Conservation (phyloP, 108 stramenopile genomes). For the Mayamaea pseudoterrestris region DNA sequence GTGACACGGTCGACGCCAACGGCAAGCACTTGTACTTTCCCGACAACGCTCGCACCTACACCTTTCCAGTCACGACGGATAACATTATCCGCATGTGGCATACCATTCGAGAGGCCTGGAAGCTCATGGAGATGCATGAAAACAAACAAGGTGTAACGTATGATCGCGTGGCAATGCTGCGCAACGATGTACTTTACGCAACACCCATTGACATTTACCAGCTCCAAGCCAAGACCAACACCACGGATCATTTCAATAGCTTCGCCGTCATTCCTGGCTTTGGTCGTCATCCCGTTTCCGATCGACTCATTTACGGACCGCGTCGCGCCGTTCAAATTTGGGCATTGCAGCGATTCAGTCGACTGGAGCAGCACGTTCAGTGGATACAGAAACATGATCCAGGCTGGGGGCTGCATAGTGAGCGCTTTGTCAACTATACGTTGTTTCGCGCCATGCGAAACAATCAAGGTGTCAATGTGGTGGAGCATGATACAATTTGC, state of each 20-base stretch:
- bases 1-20: neutral
- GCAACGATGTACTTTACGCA: slow-evolving; percentile 31
- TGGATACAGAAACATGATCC: slow-evolving; percentile 5
- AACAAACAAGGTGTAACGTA: slow-evolving; percentile 12
- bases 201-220: slow-evolving; percentile 34
- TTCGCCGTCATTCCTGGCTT: slow-evolving; percentile 16
- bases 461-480: neutral
- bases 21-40: slow-evolving; percentile 18
- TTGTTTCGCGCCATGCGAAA: slow-evolving; percentile 23
- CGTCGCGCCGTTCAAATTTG: slow-evolving; percentile 38
- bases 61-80: slow-evolving; percentile 4
- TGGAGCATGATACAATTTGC: slow-evolving; percentile 20
- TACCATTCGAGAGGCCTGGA: slow-evolving; percentile 20
- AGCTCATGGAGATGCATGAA: slow-evolving; percentile 20
- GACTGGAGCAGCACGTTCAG: slow-evolving; percentile 19
- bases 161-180: slow-evolving; percentile 34
- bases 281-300: slow-evolving; percentile 23
- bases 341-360: slow-evolving; percentile 36
- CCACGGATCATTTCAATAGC: slow-evolving; percentile 11
- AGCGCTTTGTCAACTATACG: slow-evolving; percentile 25
- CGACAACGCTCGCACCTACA: slow-evolving; percentile 12
- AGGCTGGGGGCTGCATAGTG: slow-evolving; percentile 25
- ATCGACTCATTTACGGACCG: slow-evolving; percentile 43
- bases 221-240: slow-evolving; percentile 3
- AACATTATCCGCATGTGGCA: slow-evolving; percentile 42